A percentile compares a stretch with the other conserved stretches of the same genome.
These are phyloP conservation scores for Tylopilus sp. DNA, from an alignment of 768 basidiomycete species.

Conservation along the genomic window DNA sequence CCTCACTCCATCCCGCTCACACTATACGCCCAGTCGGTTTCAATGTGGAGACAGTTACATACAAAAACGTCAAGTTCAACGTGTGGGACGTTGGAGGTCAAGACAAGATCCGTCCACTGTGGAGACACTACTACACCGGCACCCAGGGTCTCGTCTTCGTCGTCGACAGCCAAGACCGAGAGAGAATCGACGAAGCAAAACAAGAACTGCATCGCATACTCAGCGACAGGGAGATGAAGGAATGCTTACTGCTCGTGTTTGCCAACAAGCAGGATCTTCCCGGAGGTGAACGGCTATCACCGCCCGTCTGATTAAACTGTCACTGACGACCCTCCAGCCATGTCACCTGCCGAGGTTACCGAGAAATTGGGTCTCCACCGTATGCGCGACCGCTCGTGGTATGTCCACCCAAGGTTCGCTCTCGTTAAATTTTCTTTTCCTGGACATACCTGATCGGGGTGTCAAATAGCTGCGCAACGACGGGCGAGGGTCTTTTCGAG, in stretches of 20 bases:
- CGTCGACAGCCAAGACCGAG: conserved; percentile 93
- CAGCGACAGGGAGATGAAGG: conserved; percentile 97
- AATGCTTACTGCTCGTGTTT: conserved; percentile 95
- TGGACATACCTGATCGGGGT: conserved; percentile 1
- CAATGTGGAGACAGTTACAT: conserved; percentile 98
- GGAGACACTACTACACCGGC: conserved; percentile 99
- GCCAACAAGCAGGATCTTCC: conserved; percentile 99
- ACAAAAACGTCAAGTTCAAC: conserved; percentile 97
- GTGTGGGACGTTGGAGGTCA: conserved; percentile 99
- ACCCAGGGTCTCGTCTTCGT: conserved; percentile 99
- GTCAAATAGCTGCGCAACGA: conserved; percentile 78
- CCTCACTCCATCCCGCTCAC: not conserved
- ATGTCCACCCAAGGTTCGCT: conserved; percentile 93
- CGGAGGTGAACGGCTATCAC: conserved; percentile 60
- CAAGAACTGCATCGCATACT: conserved; percentile 94
- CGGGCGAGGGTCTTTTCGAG: conserved; percentile 95
- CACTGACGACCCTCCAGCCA: conserved; percentile 46
- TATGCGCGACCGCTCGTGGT: conserved; percentile 98
- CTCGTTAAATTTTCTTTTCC: not conserved
- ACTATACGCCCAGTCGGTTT: conserved; percentile 71
- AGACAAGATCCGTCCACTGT: conserved; percentile 97
- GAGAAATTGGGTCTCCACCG: conserved; percentile 93
- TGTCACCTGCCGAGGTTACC: conserved; percentile 99
- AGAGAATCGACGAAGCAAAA: conserved; percentile 94
- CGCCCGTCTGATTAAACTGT: not conserved